Evolutionary conservation across 1,139 yeast species (phyloP), one percentile per base, ranked within the genome.

Genomic region (Taiozyma onychis): DNA sequence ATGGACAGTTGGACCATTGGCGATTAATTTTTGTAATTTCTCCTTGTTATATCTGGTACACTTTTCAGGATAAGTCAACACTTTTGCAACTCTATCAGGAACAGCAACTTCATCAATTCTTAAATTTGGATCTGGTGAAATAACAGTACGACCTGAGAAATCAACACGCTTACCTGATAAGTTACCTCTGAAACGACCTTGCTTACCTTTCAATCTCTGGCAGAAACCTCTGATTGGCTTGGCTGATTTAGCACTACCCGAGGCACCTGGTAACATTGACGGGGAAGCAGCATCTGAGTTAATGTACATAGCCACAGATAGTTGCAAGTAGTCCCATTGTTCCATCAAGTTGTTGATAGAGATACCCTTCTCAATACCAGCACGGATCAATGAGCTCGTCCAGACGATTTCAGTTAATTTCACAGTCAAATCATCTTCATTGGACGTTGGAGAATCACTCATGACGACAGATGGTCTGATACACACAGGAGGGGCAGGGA

Each of bases 401-500:
- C 96, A 91, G 26, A 91, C 98, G 55, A 95, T 89, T 69, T 95
- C 99, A 0, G 99, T 89, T 51, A 95, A 74, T 66, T 95, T 95
- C 32, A 91, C 97, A 0, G 99, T 95, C 58, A 95, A 75, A 69
- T 95, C 99, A 68, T 95, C 99, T 72, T 95, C 99, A 68, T 95
- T 95, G 39, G 95, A 85, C 2, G 88, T 85, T 44, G 77, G 76
- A 44, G 91, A 89, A 52, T 93, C 96, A 66, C 89, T 95, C 90
- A 89, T 89, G 75, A 82, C 76, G 37, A 95, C 98, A 7, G 98
- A 91, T 2, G 99, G 99, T 60, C 99, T 81, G 51, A 95, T 93
- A 75, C 99, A 95, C 24, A 95, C 97, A 0, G 99, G 99, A 1
- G 99, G 99, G 0, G 98, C 99, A 0, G 99, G 99, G 49, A 95